phyloP scores from a whole-genome alignment of 495 filamentous ascomycete genomes.

The Xylaria flabelliformis region DNA sequence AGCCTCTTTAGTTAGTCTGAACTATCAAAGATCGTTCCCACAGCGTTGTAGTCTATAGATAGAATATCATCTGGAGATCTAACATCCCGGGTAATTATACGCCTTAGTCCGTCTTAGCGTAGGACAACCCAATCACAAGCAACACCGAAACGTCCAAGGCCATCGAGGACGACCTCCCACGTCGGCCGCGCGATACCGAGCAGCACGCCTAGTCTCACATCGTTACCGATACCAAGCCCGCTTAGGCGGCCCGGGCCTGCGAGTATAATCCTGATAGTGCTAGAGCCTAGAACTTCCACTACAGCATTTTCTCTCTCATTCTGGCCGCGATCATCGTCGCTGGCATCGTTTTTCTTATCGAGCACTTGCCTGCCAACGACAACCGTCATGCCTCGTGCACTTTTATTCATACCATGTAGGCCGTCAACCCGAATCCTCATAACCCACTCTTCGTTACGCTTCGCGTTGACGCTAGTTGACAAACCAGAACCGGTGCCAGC shows the following conservation, averaged over 20 bases:
- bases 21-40: background rate
- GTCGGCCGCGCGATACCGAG: slow-evolving; percentile 48
- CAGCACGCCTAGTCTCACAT: slow-evolving; percentile 38
- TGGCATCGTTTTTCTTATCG: background rate
- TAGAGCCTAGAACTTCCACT: background rate
- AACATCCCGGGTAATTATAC: background rate
- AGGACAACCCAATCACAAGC: slow-evolving; percentile 52
- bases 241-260: slow-evolving; percentile 47
- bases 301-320: background rate
- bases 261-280: slow-evolving; percentile 37
- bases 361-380: slow-evolving; percentile 24
- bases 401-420: slow-evolving; percentile 14
- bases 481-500: slow-evolving; percentile 32
- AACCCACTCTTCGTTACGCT: slow-evolving; percentile 29
- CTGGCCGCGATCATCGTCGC: background rate
- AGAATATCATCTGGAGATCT: background rate
- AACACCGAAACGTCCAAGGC: slow-evolving; percentile 47
- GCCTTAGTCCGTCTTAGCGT: slow-evolving; percentile 11
- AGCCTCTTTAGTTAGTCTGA: background rate
- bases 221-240: slow-evolving; percentile 34
- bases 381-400: slow-evolving; percentile 30
- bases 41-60: background rate
- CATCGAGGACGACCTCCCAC: slow-evolving; percentile 52
- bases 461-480: slow-evolving; percentile 6
- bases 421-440: slow-evolving; percentile 38